Base-by-base conservation (phyloP, 192 early-diverging fungal genomes). In the Mortierella antarctica region DNA sequence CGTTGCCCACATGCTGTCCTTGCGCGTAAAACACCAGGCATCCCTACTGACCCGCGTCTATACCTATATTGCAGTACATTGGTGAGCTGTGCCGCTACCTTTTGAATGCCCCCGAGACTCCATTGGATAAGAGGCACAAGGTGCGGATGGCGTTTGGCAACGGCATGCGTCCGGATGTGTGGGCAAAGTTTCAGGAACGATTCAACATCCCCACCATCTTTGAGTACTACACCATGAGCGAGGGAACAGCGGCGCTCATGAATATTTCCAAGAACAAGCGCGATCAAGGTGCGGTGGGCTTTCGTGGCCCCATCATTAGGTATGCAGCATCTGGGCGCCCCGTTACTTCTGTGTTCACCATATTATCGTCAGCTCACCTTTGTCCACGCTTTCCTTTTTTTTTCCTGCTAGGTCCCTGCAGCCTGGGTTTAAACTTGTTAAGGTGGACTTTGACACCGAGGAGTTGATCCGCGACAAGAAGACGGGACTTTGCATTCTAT, bases 61-160 rank as follows among this genome's bases (percentile, higher is more conserved):
- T 10, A 11, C 17, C 21, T 66, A 23, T 57, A 2, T 18, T 42
- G 14, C 85, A 90, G 81, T 91, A 92, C 52, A 91, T 92, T 73
- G 91, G 92, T 53, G 92, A 93, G 65, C 81, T 93, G 31, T 89
- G 88, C 53, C 85, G 92, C 63, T 94, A 91, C 58, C 71, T 94
- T 20, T 40, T 92, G 11, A 74, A 74, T 57, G 82, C 82, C 20
- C 89, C 91, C 1, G 65, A 82, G 15, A 51, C 67, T 45, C 80
- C 88, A 12, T 41, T 80, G 6, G 91, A 92, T 39, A 86, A 82
- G 44, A 74, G 75, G 12, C 91, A 93, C 59, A 73, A 82, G 1
- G 82, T 94, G 45, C 76, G 83, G 20, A 20, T 91, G 23, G 84
- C 83, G 5, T 87, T 88, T 70, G 92, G 92, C 52, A 94, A 94